Evolutionary conservation across 208 protist species (phyloP), one percentile per base, ranked within the genome.

Genomic region (Acanthamoeba triangularis): DNA sequence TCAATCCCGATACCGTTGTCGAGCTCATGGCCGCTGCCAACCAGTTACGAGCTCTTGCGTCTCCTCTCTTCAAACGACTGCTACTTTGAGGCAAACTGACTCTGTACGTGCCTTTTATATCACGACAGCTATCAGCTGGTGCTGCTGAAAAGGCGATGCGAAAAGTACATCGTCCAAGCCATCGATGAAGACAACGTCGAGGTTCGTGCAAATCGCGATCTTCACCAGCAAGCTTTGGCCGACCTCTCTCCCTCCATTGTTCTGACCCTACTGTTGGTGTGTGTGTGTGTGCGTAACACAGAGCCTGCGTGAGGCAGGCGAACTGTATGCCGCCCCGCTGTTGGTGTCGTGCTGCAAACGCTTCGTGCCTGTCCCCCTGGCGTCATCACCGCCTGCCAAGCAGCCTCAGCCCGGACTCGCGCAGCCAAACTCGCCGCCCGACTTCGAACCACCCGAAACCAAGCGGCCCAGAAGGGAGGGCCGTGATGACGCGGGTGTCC

Each of bases 321-420:
- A 78, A 37, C 16, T 78, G 69, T 78, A 78, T 37, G 69, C 4
- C 4, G 69, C 69, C 33, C 69, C 69, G 6, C 69, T 78, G 33
- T 78, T 78, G 69, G 69, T 78, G 33, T 78, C 69, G 69, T 78
- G 69, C 69, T 78, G 69, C 69, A 78, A 47, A 41, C 69, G 69
- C 14, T 41, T 30, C 69, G 2, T 78, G 69, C 16, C 41, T 3
- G 41, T n/a, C n/a, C n/a, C 41, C 41, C 41, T 47, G 41, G 41
- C 11, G 3, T 47, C 41, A 2, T 47, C 41, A 2, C 41, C 41
- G 5, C 3, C 41, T 47, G 5, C 11, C 41, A 8, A 3, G 41
- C 41, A 47, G 41, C n/a, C n/a, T n/a, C 41, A 47, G 8, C 41
- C 3, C 41, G 41, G 5, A 47, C 41, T 6, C 11, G 41, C 41